phyloP scores from a whole-genome alignment of 768 basidiomycete species.

The Lactarius akahatsu region DNA sequence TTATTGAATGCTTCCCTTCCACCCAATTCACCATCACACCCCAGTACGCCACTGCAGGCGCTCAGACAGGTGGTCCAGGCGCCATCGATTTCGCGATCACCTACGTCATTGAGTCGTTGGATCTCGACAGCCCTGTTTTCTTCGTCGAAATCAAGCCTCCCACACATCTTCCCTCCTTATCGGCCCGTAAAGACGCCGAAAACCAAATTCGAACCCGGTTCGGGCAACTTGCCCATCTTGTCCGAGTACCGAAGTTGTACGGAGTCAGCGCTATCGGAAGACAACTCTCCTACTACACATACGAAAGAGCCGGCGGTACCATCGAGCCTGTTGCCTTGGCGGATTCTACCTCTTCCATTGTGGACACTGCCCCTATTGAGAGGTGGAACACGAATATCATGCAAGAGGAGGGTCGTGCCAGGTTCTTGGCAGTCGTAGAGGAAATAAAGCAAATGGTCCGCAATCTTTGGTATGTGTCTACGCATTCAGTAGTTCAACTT shows the following conservation, averaged over 20 bases:
- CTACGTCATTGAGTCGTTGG: background rate
- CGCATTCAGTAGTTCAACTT: background rate
- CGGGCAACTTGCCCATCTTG: background rate
- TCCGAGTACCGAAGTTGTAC: background rate
- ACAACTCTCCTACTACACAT: too few relatives aligned
- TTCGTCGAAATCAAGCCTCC: background rate
- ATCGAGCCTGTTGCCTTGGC: too few relatives aligned
- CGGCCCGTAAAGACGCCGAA: background rate
- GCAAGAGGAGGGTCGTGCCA: background rate
- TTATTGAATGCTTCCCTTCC: too few relatives aligned
- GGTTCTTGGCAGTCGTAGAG: background rate
- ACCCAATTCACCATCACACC: too few relatives aligned
- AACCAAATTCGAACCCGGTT: background rate
- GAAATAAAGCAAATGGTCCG: background rate
- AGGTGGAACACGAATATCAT: background rate
- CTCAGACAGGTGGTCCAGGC: background rate
- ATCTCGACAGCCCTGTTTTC: background rate
- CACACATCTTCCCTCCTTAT: background rate
- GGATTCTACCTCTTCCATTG: too few relatives aligned
- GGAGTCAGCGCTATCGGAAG: background rate
- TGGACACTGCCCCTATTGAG: background rate
- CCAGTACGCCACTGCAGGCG: background rate
- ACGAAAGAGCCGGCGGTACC: too few relatives aligned
- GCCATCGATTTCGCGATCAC: background rate
- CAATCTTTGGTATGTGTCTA: background rate